These are phyloP conservation scores for Senna tora DNA, from an alignment of 306 rosid genomes.

Conservation along the genomic window DNA sequence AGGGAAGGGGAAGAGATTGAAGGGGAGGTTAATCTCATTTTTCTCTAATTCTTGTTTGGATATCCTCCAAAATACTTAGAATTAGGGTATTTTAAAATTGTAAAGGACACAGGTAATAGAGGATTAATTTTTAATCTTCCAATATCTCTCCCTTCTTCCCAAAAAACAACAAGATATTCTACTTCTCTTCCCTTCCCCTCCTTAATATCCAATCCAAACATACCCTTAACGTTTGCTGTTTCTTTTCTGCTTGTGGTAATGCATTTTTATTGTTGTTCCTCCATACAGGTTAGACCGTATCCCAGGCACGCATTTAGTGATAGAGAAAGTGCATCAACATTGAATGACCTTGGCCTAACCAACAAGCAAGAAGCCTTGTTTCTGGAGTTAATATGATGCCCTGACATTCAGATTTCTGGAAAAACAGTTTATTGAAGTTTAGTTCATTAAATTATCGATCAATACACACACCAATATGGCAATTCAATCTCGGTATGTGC, in stretches of 20 bases:
- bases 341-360: constrained; percentile 80
- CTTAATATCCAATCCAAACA: too few species aligned
- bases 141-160: too few species aligned
- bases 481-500: constrained; percentile 36
- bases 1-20: too few species aligned
- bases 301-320: constrained; percentile 86
- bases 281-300: constrained; percentile 88
- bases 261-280: not conserved
- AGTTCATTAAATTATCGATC: constrained; percentile 39
- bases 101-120: too few species aligned
- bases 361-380: constrained; percentile 96
- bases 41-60: too few species aligned
- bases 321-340: constrained; percentile 62
- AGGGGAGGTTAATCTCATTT: too few species aligned
- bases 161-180: too few species aligned
- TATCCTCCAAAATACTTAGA: too few species aligned
- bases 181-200: too few species aligned
- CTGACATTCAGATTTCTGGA: constrained; percentile 44
- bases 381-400: constrained; percentile 72
- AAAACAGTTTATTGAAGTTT: constrained; percentile 40
- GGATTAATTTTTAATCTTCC: too few species aligned
- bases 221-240: not conserved
- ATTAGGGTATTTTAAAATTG: too few species aligned
- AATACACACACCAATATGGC: constrained; percentile 13
- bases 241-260: not conserved